phyloP scores from a whole-genome alignment of 2,329 filamentous ascomycete genomes.

The Biscogniauxia marginata region DNA sequence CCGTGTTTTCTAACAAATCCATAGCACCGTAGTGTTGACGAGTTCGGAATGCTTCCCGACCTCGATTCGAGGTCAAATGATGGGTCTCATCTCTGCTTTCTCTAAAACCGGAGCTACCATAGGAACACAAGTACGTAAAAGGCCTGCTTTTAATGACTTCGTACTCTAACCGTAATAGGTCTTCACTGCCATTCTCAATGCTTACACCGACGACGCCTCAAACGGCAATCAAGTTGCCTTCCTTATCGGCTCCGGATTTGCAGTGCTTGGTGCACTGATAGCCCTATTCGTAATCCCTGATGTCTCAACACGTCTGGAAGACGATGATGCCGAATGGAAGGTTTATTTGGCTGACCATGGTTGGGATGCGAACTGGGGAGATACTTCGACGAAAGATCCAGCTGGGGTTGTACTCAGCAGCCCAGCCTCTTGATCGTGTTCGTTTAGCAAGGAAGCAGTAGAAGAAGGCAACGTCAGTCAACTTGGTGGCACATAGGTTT shows the following conservation, averaged over 20 bases:
- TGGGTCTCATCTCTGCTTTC: constrained; percentile 46
- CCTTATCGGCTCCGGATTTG: constrained; percentile 50
- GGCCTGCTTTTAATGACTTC: no score
- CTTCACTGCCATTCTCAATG: constrained; percentile 49
- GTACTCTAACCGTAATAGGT: constrained; percentile 25
- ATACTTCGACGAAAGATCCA: constrained; percentile 30
- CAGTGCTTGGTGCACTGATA: constrained; percentile 43
- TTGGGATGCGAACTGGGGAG: constrained; percentile 38
- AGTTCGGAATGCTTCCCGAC: constrained; percentile 50
- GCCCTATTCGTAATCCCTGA: constrained; percentile 47
- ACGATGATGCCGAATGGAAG: constrained; percentile 44
- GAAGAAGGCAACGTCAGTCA: no score
- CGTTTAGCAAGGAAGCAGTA: no score
- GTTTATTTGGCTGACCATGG: constrained; percentile 42
- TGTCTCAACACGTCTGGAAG: constrained; percentile 40
- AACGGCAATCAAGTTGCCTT: constrained; percentile 50
- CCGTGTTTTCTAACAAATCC: neutral
- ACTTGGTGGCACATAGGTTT: no score
- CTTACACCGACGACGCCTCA: constrained; percentile 37
- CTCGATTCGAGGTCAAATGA: constrained; percentile 47
- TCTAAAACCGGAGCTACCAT: constrained; percentile 51
- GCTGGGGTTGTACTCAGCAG: constrained; percentile 21
- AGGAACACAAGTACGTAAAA: constrained; percentile 38
- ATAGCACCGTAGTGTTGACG: constrained; percentile 38
- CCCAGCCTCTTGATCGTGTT: constrained; percentile 1